These are phyloP conservation scores for Apiospora aurea DNA, from an alignment of 2,329 filamentous ascomycete genomes.

Conservation along the genomic window DNA sequence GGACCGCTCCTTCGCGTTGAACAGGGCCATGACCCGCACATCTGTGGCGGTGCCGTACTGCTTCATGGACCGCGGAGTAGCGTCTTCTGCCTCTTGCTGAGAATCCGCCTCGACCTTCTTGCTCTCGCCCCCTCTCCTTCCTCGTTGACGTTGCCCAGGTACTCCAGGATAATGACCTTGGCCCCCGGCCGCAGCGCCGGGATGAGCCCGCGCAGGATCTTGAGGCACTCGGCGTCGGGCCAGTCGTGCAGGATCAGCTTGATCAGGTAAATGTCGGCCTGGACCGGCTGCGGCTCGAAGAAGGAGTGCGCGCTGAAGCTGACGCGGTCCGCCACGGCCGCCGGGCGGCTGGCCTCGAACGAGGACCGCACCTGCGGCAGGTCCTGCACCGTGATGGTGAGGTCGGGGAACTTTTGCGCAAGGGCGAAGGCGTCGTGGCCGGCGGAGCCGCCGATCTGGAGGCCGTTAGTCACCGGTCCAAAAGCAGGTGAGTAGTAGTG, in stretches of 20 bases:
- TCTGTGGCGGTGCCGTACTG: slow-evolving; percentile 51
- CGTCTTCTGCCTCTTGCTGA: slow-evolving; percentile 28
- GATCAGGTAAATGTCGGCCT: slow-evolving; percentile 59
- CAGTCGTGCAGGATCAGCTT: slow-evolving; percentile 64
- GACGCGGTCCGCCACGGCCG: slow-evolving; percentile 43
- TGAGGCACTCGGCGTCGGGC: slow-evolving; percentile 52
- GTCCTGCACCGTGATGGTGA: slow-evolving; percentile 54
- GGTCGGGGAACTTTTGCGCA: slow-evolving; percentile 48
- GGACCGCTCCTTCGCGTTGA: slow-evolving; percentile 55
- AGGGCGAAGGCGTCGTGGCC: slow-evolving; percentile 51
- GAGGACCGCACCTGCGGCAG: slow-evolving; percentile 45
- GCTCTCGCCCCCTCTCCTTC: slow-evolving; percentile 15
- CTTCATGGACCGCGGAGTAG: slow-evolving; percentile 43
- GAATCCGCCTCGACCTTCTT: not conserved
- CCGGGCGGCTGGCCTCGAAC: slow-evolving; percentile 45
- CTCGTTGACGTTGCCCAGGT: slow-evolving; percentile 45
- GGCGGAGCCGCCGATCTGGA: slow-evolving; percentile 50
- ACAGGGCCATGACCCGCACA: slow-evolving; percentile 57
- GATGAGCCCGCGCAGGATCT: slow-evolving; percentile 50
- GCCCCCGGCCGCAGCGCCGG: slow-evolving; percentile 54
- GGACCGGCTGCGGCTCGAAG: slow-evolving; percentile 46
- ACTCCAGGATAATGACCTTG: slow-evolving; percentile 47
- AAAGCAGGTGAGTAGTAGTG: not conserved
- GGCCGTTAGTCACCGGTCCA: not conserved
- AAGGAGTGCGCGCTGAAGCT: slow-evolving; percentile 48